These are phyloP conservation scores for Luvunga scandens DNA, from an alignment of 345 rosid species.

Conservation along the genomic window DNA sequence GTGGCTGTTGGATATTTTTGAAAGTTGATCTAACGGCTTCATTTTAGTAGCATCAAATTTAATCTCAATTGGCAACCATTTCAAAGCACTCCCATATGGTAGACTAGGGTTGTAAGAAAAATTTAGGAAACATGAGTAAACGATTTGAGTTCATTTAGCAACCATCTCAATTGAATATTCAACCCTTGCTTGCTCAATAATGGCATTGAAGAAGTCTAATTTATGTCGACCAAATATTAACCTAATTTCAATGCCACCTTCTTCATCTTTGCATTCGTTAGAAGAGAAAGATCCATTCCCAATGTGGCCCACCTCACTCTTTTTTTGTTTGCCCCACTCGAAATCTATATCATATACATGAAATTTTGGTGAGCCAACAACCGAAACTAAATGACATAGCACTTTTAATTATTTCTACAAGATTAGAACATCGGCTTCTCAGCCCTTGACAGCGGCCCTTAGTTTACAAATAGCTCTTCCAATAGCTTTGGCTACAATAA, in stretches of 20 bases:
- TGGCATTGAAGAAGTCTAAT: slow-evolving; percentile 11
- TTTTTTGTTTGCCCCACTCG: slow-evolving; percentile 30
- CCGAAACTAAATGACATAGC: slow-evolving; percentile 6
- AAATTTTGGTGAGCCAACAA: slow-evolving; percentile 39
- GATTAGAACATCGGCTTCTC: slow-evolving; percentile 7
- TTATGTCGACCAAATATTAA: slow-evolving; percentile 8
- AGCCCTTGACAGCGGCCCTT: slow-evolving; percentile 18
- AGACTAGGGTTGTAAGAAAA: too few species aligned
- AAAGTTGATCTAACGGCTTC: too few species aligned
- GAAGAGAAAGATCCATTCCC: slow-evolving; percentile 17
- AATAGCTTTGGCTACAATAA: slow-evolving; percentile 28
- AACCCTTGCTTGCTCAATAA: not conserved
- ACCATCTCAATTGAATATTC: too few species aligned
- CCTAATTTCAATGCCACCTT: slow-evolving; percentile 30
- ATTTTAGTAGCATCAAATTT: too few species aligned
- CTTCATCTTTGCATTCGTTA: slow-evolving; percentile 12
- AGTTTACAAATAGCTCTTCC: slow-evolving; percentile 14
- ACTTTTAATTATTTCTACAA: slow-evolving; percentile 12
- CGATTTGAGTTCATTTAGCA: too few species aligned
- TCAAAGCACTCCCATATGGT: too few species aligned
- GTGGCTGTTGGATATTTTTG: too few species aligned
- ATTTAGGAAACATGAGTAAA: too few species aligned
- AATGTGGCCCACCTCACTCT: slow-evolving; percentile 17
- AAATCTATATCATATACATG: slow-evolving; percentile 19
- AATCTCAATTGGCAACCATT: too few species aligned